phyloP scores from a whole-genome alignment of 2,329 filamentous ascomycete species.

The Aspergillus piperis region DNA sequence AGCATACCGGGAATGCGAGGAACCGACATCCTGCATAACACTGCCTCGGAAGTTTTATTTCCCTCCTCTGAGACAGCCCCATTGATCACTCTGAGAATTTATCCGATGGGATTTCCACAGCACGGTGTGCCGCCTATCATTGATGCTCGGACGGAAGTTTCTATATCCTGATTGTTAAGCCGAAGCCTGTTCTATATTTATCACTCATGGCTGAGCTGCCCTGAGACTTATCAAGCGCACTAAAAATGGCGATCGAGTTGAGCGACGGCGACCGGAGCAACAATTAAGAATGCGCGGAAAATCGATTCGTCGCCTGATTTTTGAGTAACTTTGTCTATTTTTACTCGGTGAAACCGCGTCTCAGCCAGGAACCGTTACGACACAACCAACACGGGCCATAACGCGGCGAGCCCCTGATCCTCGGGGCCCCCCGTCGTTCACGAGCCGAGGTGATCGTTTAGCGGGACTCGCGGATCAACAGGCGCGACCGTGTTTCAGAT shows the following conservation, averaged over 20 bases:
- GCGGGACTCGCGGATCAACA: neutral
- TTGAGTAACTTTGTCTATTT: too few relatives aligned
- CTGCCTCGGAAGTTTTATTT: too few relatives aligned
- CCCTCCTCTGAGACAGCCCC: too few relatives aligned
- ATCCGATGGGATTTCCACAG: too few relatives aligned
- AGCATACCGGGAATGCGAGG: too few relatives aligned
- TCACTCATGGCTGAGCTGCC: too few relatives aligned
- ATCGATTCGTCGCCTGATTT: neutral
- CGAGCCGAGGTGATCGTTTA: neutral
- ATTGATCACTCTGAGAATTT: too few relatives aligned
- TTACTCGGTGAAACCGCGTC: neutral
- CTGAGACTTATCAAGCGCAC: neutral
- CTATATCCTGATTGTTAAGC: too few relatives aligned
- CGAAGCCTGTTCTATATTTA: too few relatives aligned
- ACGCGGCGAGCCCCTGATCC: neutral
- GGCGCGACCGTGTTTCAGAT: conserved; percentile 1
- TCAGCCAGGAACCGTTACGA: neutral
- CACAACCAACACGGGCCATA: neutral
- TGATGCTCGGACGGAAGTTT: too few relatives aligned
- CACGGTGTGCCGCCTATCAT: too few relatives aligned
- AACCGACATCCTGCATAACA: too few relatives aligned
- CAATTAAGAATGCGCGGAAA: neutral
- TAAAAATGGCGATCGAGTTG: neutral
- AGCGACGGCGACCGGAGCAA: neutral
- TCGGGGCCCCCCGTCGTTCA: neutral